These are phyloP conservation scores for Collybiopsis luxurians DNA, from an alignment of 768 basidiomycete genomes.

Conservation along the genomic window DNA sequence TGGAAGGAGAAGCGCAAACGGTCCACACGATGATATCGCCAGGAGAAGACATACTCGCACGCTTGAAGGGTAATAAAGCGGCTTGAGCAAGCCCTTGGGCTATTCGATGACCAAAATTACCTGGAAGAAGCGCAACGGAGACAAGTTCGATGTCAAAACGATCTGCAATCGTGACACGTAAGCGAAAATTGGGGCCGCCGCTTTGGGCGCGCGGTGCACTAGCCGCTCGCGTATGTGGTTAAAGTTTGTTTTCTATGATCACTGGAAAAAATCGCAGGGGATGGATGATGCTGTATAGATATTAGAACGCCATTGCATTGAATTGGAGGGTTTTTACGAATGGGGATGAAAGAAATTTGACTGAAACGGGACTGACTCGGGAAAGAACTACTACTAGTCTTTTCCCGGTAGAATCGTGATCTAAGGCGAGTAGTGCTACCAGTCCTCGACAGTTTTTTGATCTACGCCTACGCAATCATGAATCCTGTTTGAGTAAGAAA, in stretches of 20 bases:
- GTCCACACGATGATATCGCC: not conserved
- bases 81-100: not conserved
- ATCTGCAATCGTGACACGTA: constrained; percentile 16
- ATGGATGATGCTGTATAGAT: no score
- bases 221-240: no score
- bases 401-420: constrained; percentile 1
- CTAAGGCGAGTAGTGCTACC: not conserved
- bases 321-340: no score
- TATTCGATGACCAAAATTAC: not conserved
- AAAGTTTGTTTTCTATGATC: no score
- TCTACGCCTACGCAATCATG: not conserved
- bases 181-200: no score
- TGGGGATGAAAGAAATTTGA: no score
- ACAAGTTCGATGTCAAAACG: constrained; percentile 17
- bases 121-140: not conserved
- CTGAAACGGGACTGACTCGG: no score
- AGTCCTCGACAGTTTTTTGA: not conserved
- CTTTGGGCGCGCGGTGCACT: no score
- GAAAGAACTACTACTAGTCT: no score
- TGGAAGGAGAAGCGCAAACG: not conserved
- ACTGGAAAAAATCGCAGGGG: no score
- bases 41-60: not conserved
- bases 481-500: not conserved
- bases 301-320: no score
- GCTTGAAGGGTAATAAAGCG: not conserved